Evolutionary conservation across 306 rosid genomes (phyloP), one percentile per base, ranked within the genome.

Genomic region (Trifolium fragiferum): DNA sequence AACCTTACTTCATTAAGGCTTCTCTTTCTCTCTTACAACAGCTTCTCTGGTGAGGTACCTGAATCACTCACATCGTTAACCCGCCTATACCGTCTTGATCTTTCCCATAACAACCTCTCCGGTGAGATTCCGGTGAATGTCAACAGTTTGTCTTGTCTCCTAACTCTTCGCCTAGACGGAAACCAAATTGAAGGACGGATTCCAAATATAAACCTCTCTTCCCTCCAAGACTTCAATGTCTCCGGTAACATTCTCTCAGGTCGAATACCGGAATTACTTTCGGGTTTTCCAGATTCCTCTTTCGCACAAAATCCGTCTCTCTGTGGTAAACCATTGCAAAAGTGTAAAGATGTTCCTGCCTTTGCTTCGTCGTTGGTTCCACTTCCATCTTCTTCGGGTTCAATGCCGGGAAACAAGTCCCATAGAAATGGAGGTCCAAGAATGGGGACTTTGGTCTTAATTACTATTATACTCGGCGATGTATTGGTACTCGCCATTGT

Each of bases 21-120:
- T 27, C 80, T 93, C 15, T 93, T 84, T 18, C 87, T 93, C 46
- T 89, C 96, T 7, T 50, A 78, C 80, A 93, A 93, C 68, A 43
- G 73, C 0, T 82, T 93, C 68, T 86, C 93, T 82, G 97, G 96
- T 13, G 69, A 64, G 11, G 76, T 93, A 7, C 97, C 97, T 11
- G 38, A 50, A 14, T 33, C 89, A 0, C 57, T 80, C 0, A 49
- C 85, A 8, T 81, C 92, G 1, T 90, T 93, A 5, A 66, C 78
- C 75, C 88, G 88, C 1, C 78, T 93, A 9, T 91, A 84, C 86
- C 98, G 97, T 8, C 90, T 93, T 73, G 98, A 93, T 81, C 90
- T 93, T 50, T 88, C 98, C 0, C 46, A 76, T 78, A 93, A 93
- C 76, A 84, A 78, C 69, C 49, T 91, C 2, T 84, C 93, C 71